phyloP scores from a whole-genome alignment of 2,329 filamentous ascomycete genomes.

The Colletotrichum liriopes region DNA sequence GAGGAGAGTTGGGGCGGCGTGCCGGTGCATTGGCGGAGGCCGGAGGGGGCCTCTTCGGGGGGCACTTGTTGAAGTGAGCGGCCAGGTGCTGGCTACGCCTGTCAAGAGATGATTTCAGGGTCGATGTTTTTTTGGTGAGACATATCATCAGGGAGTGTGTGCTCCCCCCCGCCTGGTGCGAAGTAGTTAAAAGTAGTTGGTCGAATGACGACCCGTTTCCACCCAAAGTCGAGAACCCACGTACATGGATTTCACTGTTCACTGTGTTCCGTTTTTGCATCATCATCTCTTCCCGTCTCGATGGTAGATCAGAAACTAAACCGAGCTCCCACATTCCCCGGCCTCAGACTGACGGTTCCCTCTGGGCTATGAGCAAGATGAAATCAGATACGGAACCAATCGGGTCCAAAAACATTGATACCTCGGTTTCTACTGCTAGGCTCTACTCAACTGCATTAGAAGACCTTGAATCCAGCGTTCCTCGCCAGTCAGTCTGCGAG shows the following conservation, averaged over 20 bases:
- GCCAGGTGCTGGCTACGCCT: background rate
- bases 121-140: background rate
- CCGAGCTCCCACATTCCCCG: background rate
- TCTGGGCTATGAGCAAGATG: background rate
- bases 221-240: too few species aligned
- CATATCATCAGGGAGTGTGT: background rate
- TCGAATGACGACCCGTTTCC: background rate
- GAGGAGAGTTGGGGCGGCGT: slow-evolving; percentile 85
- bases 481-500: too few species aligned
- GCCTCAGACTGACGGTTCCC: background rate
- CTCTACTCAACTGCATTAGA: too few species aligned
- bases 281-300: background rate
- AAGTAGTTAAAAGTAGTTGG: background rate
- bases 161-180: background rate
- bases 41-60: slow-evolving; percentile 50
- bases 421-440: too few species aligned
- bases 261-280: background rate
- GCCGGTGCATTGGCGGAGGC: slow-evolving; percentile 73
- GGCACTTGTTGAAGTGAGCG: slow-evolving; percentile 50
- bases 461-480: too few species aligned
- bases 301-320: background rate
- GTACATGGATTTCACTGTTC: background rate
- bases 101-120: background rate
- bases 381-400: too few species aligned
- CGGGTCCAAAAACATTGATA: too few species aligned